Evolutionary conservation across 2,329 filamentous ascomycete genomes (phyloP).

Genomic region (Fusarium abutilonis): DNA sequence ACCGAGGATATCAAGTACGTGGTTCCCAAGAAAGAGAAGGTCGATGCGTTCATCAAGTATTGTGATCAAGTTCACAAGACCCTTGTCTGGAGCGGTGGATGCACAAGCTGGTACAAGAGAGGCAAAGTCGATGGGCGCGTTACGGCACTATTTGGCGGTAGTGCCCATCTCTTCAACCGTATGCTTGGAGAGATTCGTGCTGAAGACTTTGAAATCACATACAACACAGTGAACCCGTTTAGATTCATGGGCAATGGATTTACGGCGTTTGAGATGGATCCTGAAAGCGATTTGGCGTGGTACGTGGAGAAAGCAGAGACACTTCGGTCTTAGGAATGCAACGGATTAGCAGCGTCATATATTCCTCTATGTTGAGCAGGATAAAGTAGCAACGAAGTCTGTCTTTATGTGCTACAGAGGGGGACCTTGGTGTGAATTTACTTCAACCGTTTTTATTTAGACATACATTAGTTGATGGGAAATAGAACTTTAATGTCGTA

Average conservation of each 20-base stretch:
- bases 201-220: conserved; percentile 37
- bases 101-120: conserved; percentile 39
- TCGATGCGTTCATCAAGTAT: conserved; percentile 39
- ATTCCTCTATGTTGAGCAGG: no score
- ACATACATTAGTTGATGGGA: no score
- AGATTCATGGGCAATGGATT: conserved; percentile 40
- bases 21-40: conserved; percentile 36
- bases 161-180: conserved; percentile 38
- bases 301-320: conserved; percentile 40
- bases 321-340: conserved; percentile 1
- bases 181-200: conserved; percentile 36
- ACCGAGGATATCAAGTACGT: conserved; percentile 39
- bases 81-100: conserved; percentile 37
- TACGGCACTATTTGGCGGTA: conserved; percentile 38
- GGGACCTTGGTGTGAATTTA: no score
- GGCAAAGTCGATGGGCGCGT: conserved; percentile 31
- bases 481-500: no score
- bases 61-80: conserved; percentile 38
- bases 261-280: conserved; percentile 40
- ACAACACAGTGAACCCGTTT: conserved; percentile 36
- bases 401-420: no score
- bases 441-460: no score
- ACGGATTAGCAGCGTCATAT: no score
- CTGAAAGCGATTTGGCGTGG: conserved; percentile 35
- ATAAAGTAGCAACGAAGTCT: no score